Percentiles rank a stretch among this genome's conserved stretches.
Conservation (phyloP, 2,329 filamentous ascomycete genomes). For the Penicillium sp. region DNA sequence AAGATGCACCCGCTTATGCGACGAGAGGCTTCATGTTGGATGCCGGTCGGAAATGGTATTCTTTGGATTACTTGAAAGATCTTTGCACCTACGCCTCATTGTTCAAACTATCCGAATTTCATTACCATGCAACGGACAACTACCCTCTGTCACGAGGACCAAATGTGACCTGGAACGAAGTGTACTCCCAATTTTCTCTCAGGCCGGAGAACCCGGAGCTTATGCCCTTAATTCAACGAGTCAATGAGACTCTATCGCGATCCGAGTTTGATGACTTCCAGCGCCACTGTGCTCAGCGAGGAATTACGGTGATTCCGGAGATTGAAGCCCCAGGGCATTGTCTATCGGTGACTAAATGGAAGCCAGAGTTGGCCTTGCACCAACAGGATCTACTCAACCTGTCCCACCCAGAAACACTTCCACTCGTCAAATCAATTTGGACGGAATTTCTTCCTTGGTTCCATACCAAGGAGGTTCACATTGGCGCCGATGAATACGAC, state of each 20-base stretch:
- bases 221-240: conserved; percentile 49
- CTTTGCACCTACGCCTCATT: conserved; percentile 60
- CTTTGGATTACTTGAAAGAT: conserved; percentile 54
- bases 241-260: conserved; percentile 56
- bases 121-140: conserved; percentile 60
- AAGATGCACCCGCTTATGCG: conserved; percentile 53
- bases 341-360: conserved; percentile 59
- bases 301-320: conserved; percentile 59
- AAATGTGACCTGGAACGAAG: conserved; percentile 46
- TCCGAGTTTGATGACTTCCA: conserved; percentile 55
- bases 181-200: conserved; percentile 57
- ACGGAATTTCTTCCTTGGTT: conserved; percentile 58
- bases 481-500: conserved; percentile 58
- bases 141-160: conserved; percentile 51
- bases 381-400: conserved; percentile 56
- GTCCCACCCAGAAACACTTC: conserved; percentile 54
- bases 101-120: conserved; percentile 61
- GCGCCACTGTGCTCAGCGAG: conserved; percentile 51
- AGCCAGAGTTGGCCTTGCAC: conserved; percentile 52
- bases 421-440: conserved; percentile 55
- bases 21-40: conserved; percentile 55
- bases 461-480: conserved; percentile 54
- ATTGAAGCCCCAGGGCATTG: conserved; percentile 61
- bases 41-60: conserved; percentile 56
- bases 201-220: conserved; percentile 51